These are phyloP conservation scores for Saccharomycopsis fodiens DNA, from an alignment of 805 yeast species.

Conservation along the genomic window DNA sequence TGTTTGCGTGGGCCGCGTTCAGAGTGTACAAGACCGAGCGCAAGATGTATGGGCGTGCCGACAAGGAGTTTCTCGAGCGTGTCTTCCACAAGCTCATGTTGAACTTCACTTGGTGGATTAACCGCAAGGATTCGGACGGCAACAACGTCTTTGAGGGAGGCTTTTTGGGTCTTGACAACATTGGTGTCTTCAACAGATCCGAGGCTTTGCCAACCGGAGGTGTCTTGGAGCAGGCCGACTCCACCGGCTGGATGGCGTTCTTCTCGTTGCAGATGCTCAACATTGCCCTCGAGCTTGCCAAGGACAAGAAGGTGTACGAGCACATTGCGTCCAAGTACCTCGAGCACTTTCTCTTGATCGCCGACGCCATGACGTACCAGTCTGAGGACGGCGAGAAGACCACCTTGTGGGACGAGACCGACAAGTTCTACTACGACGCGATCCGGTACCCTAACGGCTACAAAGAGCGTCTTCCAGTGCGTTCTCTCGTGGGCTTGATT, in stretches of 20 bases:
- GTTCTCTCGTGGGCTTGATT: slow-evolving; percentile 86
- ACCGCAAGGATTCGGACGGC: slow-evolving; percentile 80
- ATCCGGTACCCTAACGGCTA: slow-evolving; percentile 71
- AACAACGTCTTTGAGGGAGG: slow-evolving; percentile 93
- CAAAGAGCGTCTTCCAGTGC: slow-evolving; percentile 67
- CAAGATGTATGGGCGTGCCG: slow-evolving; percentile 75
- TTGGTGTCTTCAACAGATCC: slow-evolving; percentile 86
- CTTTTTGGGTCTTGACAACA: slow-evolving; percentile 84
- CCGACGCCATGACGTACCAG: slow-evolving; percentile 82
- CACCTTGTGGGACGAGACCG: slow-evolving; percentile 85
- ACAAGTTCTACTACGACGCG: slow-evolving; percentile 84
- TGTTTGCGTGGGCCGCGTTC: slow-evolving; percentile 92
- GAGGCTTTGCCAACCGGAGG: slow-evolving; percentile 94
- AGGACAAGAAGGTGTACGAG: slow-evolving; percentile 78
- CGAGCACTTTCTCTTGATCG: slow-evolving; percentile 84
- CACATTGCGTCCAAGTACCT: slow-evolving; percentile 91
- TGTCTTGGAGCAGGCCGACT: slow-evolving; percentile 83
- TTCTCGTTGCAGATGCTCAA: slow-evolving; percentile 85
- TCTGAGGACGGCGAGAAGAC: slow-evolving; percentile 37
- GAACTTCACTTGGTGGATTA: slow-evolving; percentile 97
- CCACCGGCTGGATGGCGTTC: slow-evolving; percentile 98
- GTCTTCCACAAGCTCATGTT: slow-evolving; percentile 84
- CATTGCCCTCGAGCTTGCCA: slow-evolving; percentile 85
- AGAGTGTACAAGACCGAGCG: slow-evolving; percentile 83
- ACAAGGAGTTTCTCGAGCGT: slow-evolving; percentile 77